These are phyloP conservation scores for Colletotrichum karsti DNA, from an alignment of 2,329 filamentous ascomycete genomes.

Conservation along the genomic window DNA sequence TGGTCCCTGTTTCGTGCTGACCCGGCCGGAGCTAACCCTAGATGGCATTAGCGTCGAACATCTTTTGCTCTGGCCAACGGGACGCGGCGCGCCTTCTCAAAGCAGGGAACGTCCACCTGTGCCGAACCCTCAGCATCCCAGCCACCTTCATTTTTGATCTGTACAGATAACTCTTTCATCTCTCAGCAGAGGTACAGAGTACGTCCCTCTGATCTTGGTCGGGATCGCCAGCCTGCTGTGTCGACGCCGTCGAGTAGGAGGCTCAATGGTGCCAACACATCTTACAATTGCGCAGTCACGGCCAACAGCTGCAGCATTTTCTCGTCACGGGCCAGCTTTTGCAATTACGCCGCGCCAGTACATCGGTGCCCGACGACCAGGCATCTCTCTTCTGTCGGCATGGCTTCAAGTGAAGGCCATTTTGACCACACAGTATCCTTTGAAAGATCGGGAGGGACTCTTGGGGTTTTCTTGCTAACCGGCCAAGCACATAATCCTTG, in stretches of 20 bases:
- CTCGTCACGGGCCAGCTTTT: not conserved
- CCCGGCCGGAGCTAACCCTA: not conserved
- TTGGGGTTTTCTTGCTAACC: not conserved
- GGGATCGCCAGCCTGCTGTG: not conserved
- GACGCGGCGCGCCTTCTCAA: slow-evolving; percentile 18
- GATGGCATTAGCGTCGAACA: not conserved
- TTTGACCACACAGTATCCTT: not conserved
- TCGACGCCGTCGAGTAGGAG: not conserved
- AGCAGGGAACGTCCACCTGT: slow-evolving; percentile 18
- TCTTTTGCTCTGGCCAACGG: slow-evolving; percentile 18
- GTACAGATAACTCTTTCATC: no score
- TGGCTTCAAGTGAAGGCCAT: not conserved
- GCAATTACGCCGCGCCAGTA: not conserved
- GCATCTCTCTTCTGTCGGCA: not conserved
- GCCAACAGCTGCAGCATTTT: not conserved
- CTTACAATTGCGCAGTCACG: not conserved
- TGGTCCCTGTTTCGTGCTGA: slow-evolving; percentile 13
- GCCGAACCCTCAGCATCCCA: slow-evolving; percentile 28
- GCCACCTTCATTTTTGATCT: slow-evolving; percentile 36
- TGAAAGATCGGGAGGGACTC: no score
- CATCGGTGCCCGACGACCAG: not conserved
- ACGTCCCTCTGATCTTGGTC: not conserved
- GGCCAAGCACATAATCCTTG: not conserved
- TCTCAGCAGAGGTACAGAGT: not conserved
- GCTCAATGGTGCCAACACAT: slow-evolving; percentile 31